Evolutionary conservation across 352 stramenopile species (phyloP).

Genomic region (Blastocystis sp.): DNA sequence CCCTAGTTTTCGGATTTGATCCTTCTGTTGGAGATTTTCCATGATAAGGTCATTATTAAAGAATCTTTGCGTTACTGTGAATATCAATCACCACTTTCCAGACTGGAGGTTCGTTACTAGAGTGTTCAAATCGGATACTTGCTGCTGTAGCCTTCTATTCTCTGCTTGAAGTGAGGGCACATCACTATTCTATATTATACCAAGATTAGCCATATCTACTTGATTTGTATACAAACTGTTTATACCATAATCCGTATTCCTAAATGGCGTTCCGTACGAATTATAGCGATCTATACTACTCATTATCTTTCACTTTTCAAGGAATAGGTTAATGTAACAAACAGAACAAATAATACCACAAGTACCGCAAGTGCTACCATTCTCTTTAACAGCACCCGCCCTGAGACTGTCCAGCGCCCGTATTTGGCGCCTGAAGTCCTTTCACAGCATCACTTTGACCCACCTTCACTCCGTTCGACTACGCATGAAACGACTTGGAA

Average conservation of each 20-base stretch:
- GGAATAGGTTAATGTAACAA: background rate
- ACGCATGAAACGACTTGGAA: background rate
- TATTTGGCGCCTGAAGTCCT: constrained; percentile 41
- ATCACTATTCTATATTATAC: background rate
- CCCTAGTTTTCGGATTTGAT: background rate
- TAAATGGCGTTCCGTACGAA: background rate
- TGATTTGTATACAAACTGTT: background rate
- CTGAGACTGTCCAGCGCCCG: background rate
- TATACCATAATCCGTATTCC: background rate
- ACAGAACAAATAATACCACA: background rate
- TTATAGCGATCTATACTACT: background rate
- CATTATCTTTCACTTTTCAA: background rate
- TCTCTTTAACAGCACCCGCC: constrained; percentile 14
- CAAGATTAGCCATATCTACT: background rate
- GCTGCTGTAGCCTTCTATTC: background rate
- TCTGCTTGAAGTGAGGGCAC: background rate
- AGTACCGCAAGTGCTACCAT: constrained; percentile 20
- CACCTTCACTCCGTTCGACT: constrained; percentile 54
- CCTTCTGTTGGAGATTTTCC: background rate
- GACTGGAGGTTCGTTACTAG: background rate
- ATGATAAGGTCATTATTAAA: background rate
- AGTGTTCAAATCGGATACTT: background rate
- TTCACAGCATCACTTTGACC: constrained; percentile 48
- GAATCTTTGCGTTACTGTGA: background rate
- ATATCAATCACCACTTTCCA: background rate